Conservation (phyloP, 2,329 filamentous ascomycete genomes). For the Rosellinia necatrix region DNA sequence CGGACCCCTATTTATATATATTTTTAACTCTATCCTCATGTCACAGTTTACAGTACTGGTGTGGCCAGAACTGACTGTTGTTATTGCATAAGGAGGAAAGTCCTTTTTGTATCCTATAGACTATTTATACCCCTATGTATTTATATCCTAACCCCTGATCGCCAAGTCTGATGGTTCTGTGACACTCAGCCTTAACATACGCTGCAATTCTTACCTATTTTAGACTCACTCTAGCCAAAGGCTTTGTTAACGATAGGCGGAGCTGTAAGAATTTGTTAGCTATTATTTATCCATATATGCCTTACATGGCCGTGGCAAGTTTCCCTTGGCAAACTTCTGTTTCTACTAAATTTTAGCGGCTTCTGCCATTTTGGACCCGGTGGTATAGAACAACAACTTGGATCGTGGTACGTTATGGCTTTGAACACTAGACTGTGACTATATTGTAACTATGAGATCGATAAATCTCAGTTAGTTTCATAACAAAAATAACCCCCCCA, state of each 20-base stretch:
- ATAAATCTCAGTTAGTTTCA: slow-evolving; percentile 19
- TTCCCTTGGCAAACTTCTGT: not conserved
- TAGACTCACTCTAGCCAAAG: not conserved
- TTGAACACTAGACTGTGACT: slow-evolving; percentile 15
- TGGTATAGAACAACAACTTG: slow-evolving; percentile 18
- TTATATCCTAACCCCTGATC: not conserved
- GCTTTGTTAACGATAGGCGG: not conserved
- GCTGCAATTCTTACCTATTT: not conserved
- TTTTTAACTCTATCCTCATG: not conserved
- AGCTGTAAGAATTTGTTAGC: not conserved
- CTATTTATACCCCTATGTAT: not conserved
- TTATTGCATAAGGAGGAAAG: not conserved
- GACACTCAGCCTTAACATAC: not conserved
- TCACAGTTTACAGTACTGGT: not conserved
- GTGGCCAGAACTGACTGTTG: not conserved
- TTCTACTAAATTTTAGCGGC: not conserved
- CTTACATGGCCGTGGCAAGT: not conserved
- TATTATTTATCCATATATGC: not conserved
- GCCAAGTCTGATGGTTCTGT: not conserved
- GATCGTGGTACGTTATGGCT: slow-evolving; percentile 10
- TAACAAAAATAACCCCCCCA: slow-evolving; percentile 4
- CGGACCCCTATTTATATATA: not conserved
- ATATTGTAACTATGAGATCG: slow-evolving; percentile 11
- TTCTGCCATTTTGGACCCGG: slow-evolving; percentile 18
- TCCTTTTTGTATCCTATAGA: not conserved